These are phyloP conservation scores for Pseudogymnoascus sp. DNA, from an alignment of 2,329 filamentous ascomycete genomes.

Conservation along the genomic window DNA sequence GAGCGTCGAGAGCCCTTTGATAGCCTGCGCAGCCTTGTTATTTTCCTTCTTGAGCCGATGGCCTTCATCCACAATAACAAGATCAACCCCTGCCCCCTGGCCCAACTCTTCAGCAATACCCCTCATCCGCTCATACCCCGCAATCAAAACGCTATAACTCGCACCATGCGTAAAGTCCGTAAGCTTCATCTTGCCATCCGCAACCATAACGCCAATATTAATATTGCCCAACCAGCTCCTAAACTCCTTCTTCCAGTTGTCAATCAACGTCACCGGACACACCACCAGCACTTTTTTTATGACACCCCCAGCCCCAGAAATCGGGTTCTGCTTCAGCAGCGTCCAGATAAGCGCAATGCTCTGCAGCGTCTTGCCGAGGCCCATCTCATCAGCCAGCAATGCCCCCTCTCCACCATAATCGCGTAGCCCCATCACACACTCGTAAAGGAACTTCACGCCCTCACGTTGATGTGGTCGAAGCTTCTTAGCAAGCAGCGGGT, in stretches of 20 bases:
- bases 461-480: constrained; percentile 61
- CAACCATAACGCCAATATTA: constrained; percentile 59
- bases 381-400: constrained; percentile 69
- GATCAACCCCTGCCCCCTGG: constrained; percentile 55
- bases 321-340: constrained; percentile 61
- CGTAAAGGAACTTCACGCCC: constrained; percentile 63
- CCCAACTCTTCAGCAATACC: constrained; percentile 57
- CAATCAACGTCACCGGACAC: constrained; percentile 63
- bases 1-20: constrained; percentile 62
- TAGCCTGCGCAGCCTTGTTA: constrained; percentile 83
- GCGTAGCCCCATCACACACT: constrained; percentile 68
- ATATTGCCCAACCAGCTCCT: constrained; percentile 67
- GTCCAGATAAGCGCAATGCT: constrained; percentile 67
- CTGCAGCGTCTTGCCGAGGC: constrained; percentile 64
- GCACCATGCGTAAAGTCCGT: constrained; percentile 62
- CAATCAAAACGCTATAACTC: constrained; percentile 62
- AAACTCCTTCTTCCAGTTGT: constrained; percentile 67
- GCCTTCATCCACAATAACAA: constrained; percentile 96
- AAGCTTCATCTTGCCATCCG: constrained; percentile 49
- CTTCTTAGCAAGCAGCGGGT: constrained; percentile 54
- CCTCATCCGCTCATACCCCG: constrained; percentile 63
- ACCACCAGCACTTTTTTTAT: constrained; percentile 65
- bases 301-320: constrained; percentile 47
- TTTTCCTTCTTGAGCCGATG: constrained; percentile 97
- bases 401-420: constrained; percentile 58